Base-by-base conservation (phyloP, 2,329 filamentous ascomycete genomes). In the Botrytis porri region DNA sequence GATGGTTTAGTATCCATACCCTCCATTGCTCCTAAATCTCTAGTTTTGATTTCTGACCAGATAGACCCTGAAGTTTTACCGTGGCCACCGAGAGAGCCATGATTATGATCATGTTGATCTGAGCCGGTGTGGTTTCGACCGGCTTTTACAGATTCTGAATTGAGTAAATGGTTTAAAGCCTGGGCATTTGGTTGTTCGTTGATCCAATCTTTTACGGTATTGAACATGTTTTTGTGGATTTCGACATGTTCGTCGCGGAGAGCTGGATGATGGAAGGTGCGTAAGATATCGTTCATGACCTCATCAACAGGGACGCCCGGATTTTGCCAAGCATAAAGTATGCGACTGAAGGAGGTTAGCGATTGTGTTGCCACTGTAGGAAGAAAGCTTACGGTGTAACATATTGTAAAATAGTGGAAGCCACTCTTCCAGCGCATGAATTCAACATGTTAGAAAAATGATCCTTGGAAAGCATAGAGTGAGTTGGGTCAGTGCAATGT, bases 301-400 rank as follows among this genome's bases (percentile, higher is more conserved):
- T 97, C 92, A 54, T 97, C 88, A 6, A 96, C 91, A 0, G 93
- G 89, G 0, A 97, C 90, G 61, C 91, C 89, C 4, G 92, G 88
- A 80, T 98, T 93, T 76, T 98, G 93, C 94, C 95, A 98, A 5
- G 95, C 95, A 80, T 95, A 97, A 32, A 99, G 86, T 65, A 98
- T 84, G 48, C 95, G 92, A 2, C 88, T 89, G 75, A 25, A 41
- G 29, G 18, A 32, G n/a, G 6, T 66, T 37, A 67, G 48, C 59
- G 32, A 57, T 37, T 60, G 8, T 63, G 18, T 32, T 25, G 41
- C 2, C 20, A 48, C 65, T 61, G 48, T 70, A 59, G 8, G 5
- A n/a, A 20, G 43, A 18, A 41, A 29, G 97, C 85, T 84, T 83
- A 90, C 86, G 95, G 95, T 1, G 94, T 93, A 45, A 92, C 89